Conservation (phyloP, 2,329 filamentous ascomycete genomes). For the Calonectria pseudoreteaudii region DNA sequence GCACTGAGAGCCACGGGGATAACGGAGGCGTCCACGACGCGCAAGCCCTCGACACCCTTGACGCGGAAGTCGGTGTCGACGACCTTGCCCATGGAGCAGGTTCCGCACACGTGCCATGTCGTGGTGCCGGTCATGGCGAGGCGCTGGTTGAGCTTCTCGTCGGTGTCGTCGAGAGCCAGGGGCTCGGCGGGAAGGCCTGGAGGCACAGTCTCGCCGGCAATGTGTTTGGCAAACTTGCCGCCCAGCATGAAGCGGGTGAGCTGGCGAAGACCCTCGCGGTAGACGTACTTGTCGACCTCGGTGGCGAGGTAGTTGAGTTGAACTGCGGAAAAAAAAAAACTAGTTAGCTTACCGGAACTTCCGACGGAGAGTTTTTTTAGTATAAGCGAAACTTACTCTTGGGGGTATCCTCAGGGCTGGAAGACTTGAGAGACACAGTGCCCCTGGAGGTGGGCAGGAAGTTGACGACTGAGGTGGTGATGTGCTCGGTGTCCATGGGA, state of each 20-base stretch:
- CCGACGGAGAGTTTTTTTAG: too few species aligned
- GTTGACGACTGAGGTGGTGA: conserved; percentile 37
- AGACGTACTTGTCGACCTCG: conserved; percentile 39
- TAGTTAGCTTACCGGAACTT: conserved; percentile 7
- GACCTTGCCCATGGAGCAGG: conserved; percentile 66
- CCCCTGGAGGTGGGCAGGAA: conserved; percentile 42
- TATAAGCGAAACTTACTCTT: conserved; percentile 30
- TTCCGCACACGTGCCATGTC: conserved; percentile 65
- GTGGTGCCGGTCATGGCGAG: conserved; percentile 48
- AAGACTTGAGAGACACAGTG: conserved; percentile 34
- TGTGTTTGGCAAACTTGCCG: conserved; percentile 31
- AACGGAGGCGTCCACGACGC: conserved; percentile 50
- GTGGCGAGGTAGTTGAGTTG: conserved; percentile 40
- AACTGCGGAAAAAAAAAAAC: conserved; percentile 22
- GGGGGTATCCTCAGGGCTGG: conserved; percentile 33
- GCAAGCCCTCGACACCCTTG: conserved; percentile 50
- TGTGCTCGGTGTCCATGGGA: conserved; percentile 35
- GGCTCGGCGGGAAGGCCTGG: conserved; percentile 29
- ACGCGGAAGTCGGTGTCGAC: conserved; percentile 68
- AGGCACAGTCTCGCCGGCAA: conserved; percentile 38
- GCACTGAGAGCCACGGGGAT: conserved; percentile 46
- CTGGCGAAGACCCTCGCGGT: conserved; percentile 37
- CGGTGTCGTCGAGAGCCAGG: conserved; percentile 28
- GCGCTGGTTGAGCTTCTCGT: conserved; percentile 38
- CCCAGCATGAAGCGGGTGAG: conserved; percentile 39